Base-by-base conservation (phyloP, 257 asterid species). In the Petunia secreta region DNA sequence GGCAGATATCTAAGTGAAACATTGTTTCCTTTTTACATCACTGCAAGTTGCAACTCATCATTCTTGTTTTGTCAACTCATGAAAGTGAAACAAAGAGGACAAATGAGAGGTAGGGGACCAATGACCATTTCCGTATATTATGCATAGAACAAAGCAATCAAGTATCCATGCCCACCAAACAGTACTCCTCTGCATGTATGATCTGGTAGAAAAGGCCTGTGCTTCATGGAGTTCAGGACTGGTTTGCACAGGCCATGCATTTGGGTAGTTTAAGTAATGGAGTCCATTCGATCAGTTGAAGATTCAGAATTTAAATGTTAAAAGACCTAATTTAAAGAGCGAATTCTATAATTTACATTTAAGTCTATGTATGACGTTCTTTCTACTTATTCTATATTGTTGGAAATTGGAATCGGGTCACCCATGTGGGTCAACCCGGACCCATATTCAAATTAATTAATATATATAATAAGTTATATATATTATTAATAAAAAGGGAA, bases 81-180 rank as follows among this genome's bases (percentile, higher is more conserved):
- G 36, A 65, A 64, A 65, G 74, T 65, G 52, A 65, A 25, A 62
- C 39, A 40, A 65, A 3, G 34, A 34, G 3, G 53, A 14, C 14
- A 40, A 40, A 65, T 2, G 37, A 52, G 52, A 6, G 37, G 74
- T 34, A 6, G 37, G 74, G 74, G 74, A 40, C 74, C 37, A 39
- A 65, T 65, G 39, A 36, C 5, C 46, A 65, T 13, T 38, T 9
- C 71, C 37, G 7, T 37, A 64, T 38, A n/a, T n/a, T n/a, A n/a
- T n/a, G n/a, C n/a, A n/a, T 25, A 65, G 74, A 65, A 14, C 50
- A 65, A 40, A 65, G 6, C 74, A 65, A 65, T 65, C 52, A 65
- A 39, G 52, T 65, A 65, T 65, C 25, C 39, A 40, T 65, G 74
- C 36, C 74, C 74, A 65, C 73, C 73, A 38, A 39, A 25, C 25